Evolutionary conservation across 192 early-diverging fungal species (phyloP), one percentile per base, ranked within the genome.

Genomic region (Lunasporangiospora selenospora): DNA sequence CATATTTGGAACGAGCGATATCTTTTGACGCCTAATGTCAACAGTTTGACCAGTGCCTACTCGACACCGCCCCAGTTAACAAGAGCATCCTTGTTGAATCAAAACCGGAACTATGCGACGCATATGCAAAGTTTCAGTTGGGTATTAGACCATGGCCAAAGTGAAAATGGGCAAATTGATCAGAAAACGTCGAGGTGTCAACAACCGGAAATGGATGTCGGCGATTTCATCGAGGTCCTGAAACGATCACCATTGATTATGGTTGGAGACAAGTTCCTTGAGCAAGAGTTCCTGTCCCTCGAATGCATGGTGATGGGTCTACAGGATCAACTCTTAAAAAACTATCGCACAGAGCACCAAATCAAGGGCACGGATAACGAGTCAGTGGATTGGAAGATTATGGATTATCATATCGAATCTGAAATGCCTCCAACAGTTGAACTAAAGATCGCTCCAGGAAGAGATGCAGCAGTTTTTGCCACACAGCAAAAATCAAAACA

Each of bases 1-100:
- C 53, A 38, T 11, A 73, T 73, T 13, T 73, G 69, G 69, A 73
- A 73, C 33, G 69, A 73, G 36, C 59, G 61, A 13, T 73, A 73
- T 46, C 54, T 73, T 18, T 37, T 73, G 60, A 73, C 69, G 16
- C 55, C 69, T 1, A 47, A 10, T 13, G 13, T 26, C 9, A 12
- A 0, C 21, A 18, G 16, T 18, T 43, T 19, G 18, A 47, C 24
- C 3, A 33, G 41, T 0, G 6, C 26, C 21, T 24, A 32, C 12
- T 21, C 36, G 27, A 26, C 31, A 11, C 53, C 1, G 33, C 32
- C 40, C 36, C 16, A 33, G 18, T 15, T 30, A 18, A 26, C 26
- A 43, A n/a, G n/a, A n/a, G n/a, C n/a, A n/a, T n/a, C n/a, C n/a
- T n/a, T n/a, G n/a, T n/a, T n/a, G n/a, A n/a, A n/a, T n/a, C n/a